phyloP scores from a whole-genome alignment of 2,329 filamentous ascomycete species.

The Blumeriella jaapii region DNA sequence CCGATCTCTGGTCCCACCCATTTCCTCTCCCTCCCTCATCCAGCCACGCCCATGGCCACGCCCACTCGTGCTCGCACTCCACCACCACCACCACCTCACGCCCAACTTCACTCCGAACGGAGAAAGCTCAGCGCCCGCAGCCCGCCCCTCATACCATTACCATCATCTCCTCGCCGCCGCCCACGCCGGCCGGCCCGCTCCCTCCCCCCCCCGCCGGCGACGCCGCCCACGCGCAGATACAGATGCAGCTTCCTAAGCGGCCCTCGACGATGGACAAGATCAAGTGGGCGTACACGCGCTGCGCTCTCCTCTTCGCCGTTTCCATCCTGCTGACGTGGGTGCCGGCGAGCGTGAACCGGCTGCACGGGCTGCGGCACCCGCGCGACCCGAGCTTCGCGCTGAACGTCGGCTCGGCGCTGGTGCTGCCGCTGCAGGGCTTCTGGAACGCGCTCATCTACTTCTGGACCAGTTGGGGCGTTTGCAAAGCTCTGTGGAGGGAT shows the following conservation, averaged over 20 bases:
- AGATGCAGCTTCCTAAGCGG: not conserved
- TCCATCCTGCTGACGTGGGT: slow-evolving; percentile 64
- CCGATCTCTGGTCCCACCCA: not conserved
- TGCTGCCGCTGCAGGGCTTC: slow-evolving; percentile 70
- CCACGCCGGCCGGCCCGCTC: not conserved
- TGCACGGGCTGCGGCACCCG: slow-evolving; percentile 54
- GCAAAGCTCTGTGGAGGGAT: too few relatives aligned
- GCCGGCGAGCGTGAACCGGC: slow-evolving; percentile 62
- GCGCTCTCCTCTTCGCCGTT: slow-evolving; percentile 58
- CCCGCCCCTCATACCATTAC: slow-evolving; percentile 3
- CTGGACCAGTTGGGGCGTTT: slow-evolving; percentile 54
- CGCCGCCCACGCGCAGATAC: too few relatives aligned
- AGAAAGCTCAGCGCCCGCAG: not conserved
- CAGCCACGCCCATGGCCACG: slow-evolving; percentile 4
- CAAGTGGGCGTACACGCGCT: slow-evolving; percentile 58
- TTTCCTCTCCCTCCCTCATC: not conserved
- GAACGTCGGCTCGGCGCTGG: slow-evolving; percentile 58
- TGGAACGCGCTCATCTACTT: slow-evolving; percentile 75
- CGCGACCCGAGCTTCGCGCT: slow-evolving; percentile 42
- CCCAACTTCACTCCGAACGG: too few relatives aligned
- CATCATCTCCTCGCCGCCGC: slow-evolving; percentile 1
- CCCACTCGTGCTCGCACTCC: not conserved
- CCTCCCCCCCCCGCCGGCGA: not conserved
- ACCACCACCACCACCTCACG: too few relatives aligned
- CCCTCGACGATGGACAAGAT: slow-evolving; percentile 39